Percentiles rank a stretch among this genome's conserved stretches.
Evolutionary conservation across 106 monocot species (phyloP).

Genomic region (Dactylorhiza incarnata): DNA sequence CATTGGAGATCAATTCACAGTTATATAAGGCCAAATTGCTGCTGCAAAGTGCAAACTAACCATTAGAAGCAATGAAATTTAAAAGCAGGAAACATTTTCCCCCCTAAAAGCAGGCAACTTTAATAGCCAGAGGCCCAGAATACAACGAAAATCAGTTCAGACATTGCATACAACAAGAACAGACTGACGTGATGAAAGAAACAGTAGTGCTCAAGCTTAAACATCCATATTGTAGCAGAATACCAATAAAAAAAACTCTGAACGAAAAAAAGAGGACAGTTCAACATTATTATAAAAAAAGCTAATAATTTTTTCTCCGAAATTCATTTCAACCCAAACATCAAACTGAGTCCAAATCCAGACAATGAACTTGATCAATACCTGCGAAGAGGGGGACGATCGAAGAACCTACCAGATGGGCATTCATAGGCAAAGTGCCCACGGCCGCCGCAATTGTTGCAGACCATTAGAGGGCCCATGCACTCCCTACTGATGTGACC

Average conservation of each 20-base stretch:
- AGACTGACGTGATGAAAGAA: too few species aligned
- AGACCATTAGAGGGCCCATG: constrained; percentile 43
- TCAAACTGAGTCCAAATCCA: not conserved
- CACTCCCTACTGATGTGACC: constrained; percentile 56
- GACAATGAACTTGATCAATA: not conserved
- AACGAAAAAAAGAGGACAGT: not conserved
- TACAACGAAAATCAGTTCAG: not conserved
- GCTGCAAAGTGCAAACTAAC: not conserved
- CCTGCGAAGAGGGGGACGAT: constrained; percentile 17
- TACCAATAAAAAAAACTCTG: not conserved
- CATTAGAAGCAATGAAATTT: not conserved
- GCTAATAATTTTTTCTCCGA: not conserved
- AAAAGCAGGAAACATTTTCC: not conserved
- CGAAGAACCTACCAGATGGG: constrained; percentile 56
- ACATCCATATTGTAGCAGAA: not conserved
- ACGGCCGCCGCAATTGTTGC: constrained; percentile 63
- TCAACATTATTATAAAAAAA: too few species aligned
- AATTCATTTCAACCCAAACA: not conserved
- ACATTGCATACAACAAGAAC: not conserved
- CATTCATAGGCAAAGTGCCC: constrained; percentile 68
- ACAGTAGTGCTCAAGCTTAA: too few species aligned
- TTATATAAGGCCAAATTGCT: too few species aligned
- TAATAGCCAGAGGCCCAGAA: not conserved
- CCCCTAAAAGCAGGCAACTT: not conserved
- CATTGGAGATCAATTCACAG: too few species aligned